phyloP scores from a whole-genome alignment of 2,329 filamentous ascomycete genomes.

The Monilinia fructicola region DNA sequence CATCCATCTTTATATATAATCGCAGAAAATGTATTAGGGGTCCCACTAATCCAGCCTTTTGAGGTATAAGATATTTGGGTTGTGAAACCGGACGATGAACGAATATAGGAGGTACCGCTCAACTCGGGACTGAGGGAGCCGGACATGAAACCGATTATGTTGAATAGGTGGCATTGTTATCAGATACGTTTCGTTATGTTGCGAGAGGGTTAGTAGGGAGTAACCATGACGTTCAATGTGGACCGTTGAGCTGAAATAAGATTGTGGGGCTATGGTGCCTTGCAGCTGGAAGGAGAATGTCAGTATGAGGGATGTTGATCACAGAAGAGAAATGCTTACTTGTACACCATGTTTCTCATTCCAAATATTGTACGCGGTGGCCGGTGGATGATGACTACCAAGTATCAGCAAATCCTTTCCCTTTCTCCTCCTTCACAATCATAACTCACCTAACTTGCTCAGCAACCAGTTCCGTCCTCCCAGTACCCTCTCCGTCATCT shows the following conservation, averaged over 20 bases:
- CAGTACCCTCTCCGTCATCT: constrained; percentile 58
- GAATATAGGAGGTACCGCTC: constrained; percentile 79
- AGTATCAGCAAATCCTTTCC: not conserved
- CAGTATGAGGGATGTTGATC: not conserved
- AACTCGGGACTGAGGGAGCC: constrained; percentile 87
- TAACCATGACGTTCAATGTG: constrained; percentile 93
- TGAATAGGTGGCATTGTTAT: constrained; percentile 89
- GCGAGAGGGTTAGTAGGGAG: constrained; percentile 73
- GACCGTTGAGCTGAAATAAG: constrained; percentile 88
- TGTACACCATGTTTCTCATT: constrained; percentile 77
- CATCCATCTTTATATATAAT: constrained; percentile 66
- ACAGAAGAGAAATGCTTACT: constrained; percentile 26
- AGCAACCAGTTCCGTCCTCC: constrained; percentile 80
- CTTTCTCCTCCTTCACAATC: constrained; percentile 39
- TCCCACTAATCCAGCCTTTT: constrained; percentile 90
- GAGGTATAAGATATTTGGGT: constrained; percentile 88
- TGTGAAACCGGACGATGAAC: constrained; percentile 81
- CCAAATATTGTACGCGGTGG: constrained; percentile 88
- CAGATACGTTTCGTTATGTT: constrained; percentile 62
- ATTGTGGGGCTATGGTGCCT: constrained; percentile 94
- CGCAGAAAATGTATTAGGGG: constrained; percentile 86
- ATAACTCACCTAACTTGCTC: constrained; percentile 72
- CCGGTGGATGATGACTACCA: constrained; percentile 80
- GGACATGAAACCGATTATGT: constrained; percentile 89
- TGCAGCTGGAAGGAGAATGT: constrained; percentile 48